A percentile compares a stretch with the other conserved stretches of the same genome.
phyloP scores from a whole-genome alignment of 1,284 basidiomycete species.

The Leccinum solheimii region DNA sequence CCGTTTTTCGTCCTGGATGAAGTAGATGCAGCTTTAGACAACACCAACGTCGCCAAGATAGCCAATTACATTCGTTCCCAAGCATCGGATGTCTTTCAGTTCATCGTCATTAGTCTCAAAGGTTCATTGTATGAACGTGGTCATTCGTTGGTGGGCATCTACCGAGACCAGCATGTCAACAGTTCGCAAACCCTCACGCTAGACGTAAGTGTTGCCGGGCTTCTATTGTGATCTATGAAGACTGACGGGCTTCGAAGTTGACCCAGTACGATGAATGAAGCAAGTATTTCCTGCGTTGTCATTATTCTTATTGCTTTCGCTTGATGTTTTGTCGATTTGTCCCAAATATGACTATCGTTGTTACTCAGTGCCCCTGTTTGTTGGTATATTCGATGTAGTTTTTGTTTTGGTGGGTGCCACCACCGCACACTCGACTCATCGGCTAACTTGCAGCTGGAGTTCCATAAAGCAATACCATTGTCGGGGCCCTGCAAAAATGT shows the following conservation, averaged over 20 bases:
- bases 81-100: conserved; percentile 83
- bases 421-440: background rate
- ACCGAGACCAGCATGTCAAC: conserved; percentile 91
- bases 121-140: conserved; percentile 89
- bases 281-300: background rate
- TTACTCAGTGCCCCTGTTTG: background rate
- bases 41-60: conserved; percentile 92
- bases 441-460: background rate
- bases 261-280: conserved; percentile 41
- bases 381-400: conserved; percentile 8
- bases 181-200: conserved; percentile 87
- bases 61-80: conserved; percentile 88
- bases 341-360: background rate
- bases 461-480: background rate
- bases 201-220: conserved; percentile 62
- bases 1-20: conserved; percentile 99
- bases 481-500: too few relatives aligned
- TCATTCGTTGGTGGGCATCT: conserved; percentile 90
- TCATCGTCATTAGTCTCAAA: conserved; percentile 96
- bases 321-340: conserved; percentile 10
- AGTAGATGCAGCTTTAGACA: conserved; percentile 95
- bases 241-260: conserved; percentile 29
- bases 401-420: background rate
- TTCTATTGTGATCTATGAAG: conserved; percentile 1
- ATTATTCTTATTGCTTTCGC: conserved; percentile 30